Evolutionary conservation across 2,329 filamentous ascomycete genomes (phyloP).

Genomic region (Aspergillus oerlinghausenensis): DNA sequence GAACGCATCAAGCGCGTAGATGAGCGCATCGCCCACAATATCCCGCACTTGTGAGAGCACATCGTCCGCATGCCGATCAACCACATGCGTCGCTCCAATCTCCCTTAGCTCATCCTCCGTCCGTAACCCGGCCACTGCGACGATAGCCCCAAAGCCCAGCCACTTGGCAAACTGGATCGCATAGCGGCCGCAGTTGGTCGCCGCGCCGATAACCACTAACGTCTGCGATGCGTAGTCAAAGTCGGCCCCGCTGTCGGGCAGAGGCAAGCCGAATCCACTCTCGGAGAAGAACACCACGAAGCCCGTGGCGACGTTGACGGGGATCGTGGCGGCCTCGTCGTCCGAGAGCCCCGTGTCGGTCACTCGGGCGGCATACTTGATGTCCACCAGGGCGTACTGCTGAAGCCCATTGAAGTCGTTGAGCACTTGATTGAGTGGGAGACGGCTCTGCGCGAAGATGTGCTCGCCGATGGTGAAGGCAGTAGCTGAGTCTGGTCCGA

Average conservation of each 20-base stretch:
- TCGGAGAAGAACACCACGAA: conserved; percentile 30
- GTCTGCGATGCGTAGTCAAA: background rate
- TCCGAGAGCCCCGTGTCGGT: conserved; percentile 27
- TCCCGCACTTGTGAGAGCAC: conserved; percentile 25
- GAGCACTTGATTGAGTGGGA: conserved; percentile 1
- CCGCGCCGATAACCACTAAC: conserved; percentile 34
- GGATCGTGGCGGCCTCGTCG: conserved; percentile 35
- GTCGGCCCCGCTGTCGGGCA: background rate
- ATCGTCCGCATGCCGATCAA: conserved; percentile 35
- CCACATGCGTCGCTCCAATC: conserved; percentile 38
- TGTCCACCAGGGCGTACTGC: conserved; percentile 34
- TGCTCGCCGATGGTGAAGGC: conserved; percentile 27
- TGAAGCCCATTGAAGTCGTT: conserved; percentile 27
- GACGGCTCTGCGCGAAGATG: conserved; percentile 25
- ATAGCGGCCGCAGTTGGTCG: conserved; percentile 31
- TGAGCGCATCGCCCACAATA: conserved; percentile 35
- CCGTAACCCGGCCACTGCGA: conserved; percentile 30
- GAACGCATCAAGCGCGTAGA: conserved; percentile 35
- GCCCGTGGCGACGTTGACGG: conserved; percentile 31
- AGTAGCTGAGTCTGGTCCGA: conserved; percentile 19
- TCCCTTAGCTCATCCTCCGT: conserved; percentile 28
- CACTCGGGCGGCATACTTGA: conserved; percentile 24
- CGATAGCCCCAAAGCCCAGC: conserved; percentile 35
- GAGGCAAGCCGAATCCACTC: conserved; percentile 10
- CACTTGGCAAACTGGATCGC: conserved; percentile 29